Evolutionary conservation across 257 asterid species (phyloP).

Genomic region (Ballota nigra): DNA sequence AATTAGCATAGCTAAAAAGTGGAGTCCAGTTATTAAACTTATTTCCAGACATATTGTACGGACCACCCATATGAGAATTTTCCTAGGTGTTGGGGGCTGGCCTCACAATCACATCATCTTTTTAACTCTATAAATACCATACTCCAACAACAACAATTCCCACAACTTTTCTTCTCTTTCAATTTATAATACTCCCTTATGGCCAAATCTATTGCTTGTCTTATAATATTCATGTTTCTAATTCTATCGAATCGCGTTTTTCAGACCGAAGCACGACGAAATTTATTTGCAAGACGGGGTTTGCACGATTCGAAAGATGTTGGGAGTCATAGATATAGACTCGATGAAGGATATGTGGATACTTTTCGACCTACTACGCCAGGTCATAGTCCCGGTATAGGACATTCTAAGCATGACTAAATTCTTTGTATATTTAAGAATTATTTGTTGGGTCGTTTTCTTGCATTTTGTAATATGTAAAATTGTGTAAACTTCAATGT

Average conservation of each 20-base stretch:
- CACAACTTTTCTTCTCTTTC: neutral
- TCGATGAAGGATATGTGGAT: slow-evolving; percentile 41
- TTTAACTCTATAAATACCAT: slow-evolving; percentile 28
- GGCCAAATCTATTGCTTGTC: slow-evolving; percentile 31
- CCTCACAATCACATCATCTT: no score
- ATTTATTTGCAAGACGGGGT: neutral
- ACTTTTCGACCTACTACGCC: slow-evolving; percentile 52
- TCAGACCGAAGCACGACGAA: slow-evolving; percentile 31
- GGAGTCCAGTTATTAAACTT: neutral
- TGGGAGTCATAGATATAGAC: slow-evolving; percentile 15
- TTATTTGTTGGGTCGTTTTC: neutral
- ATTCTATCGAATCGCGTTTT: slow-evolving; percentile 32
- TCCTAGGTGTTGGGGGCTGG: slow-evolving; percentile 37
- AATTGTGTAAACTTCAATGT: neutral
- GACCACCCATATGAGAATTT: slow-evolving; percentile 30
- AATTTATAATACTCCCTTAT: neutral
- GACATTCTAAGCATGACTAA: slow-evolving; percentile 57
- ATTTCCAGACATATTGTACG: slow-evolving; percentile 10
- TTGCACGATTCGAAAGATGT: neutral
- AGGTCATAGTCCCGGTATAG: slow-evolving; percentile 73
- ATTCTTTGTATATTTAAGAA: neutral
- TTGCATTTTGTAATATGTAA: neutral
- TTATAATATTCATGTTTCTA: slow-evolving; percentile 27
- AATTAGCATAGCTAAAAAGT: no score
- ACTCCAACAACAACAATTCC: neutral